phyloP scores from a whole-genome alignment of 345 rosid genomes.

The Hypericum androsaemum region DNA sequence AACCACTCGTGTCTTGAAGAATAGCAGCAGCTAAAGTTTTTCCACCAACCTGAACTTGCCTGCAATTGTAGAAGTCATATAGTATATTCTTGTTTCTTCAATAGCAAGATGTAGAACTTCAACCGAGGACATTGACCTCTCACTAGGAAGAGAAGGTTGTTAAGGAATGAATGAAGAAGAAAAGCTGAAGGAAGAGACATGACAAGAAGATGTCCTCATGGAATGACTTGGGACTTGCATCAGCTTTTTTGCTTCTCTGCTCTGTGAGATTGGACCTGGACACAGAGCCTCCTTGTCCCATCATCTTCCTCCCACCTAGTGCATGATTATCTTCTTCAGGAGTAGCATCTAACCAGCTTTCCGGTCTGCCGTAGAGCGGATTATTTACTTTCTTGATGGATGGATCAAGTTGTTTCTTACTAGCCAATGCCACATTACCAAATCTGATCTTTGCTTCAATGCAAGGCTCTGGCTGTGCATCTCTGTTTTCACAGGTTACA shows the following conservation, averaged over 20 bases:
- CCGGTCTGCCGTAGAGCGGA: background rate
- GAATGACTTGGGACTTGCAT: no score
- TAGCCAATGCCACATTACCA: background rate
- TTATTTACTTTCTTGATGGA: background rate
- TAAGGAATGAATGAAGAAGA: no score
- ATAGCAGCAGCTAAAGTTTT: conserved; percentile 15
- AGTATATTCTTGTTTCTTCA: no score
- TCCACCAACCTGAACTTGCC: conserved; percentile 15
- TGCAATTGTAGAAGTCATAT: conserved; percentile 14
- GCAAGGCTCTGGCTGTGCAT: conserved; percentile 4
- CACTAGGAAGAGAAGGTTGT: no score
- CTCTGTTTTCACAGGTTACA: conserved; percentile 2
- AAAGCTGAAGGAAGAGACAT: no score
- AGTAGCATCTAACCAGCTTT: conserved; percentile 5
- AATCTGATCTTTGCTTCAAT: conserved; percentile 7
- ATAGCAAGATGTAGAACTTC: no score
- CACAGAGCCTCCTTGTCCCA: no score
- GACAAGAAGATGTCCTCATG: no score
- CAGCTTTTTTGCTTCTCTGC: no score
- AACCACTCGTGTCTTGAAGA: conserved; percentile 9
- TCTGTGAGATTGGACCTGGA: no score
- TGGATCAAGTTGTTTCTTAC: background rate
- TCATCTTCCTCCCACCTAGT: no score
- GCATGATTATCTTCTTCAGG: background rate
- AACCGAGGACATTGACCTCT: no score